These are phyloP conservation scores for Trichocladium antarcticum DNA, from an alignment of 495 filamentous ascomycete species.

Conservation along the genomic window DNA sequence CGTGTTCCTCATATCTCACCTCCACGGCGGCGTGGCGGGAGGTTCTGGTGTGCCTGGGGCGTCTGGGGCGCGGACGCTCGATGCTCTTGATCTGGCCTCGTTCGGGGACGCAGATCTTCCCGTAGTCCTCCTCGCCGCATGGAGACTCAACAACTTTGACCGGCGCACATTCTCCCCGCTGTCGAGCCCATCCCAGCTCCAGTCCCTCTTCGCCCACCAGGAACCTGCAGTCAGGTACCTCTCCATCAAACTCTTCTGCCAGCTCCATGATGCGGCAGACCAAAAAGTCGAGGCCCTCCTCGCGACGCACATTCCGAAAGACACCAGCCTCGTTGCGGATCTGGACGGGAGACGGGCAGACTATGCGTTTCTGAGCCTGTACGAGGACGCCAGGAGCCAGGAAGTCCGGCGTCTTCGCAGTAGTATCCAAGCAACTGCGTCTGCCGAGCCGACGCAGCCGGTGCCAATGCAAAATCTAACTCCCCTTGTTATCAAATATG, in stretches of 20 bases:
- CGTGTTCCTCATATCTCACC: slow-evolving; percentile 35
- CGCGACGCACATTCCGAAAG: slow-evolving; percentile 47
- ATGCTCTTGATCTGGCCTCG: slow-evolving; percentile 14
- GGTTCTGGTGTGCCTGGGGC: background rate
- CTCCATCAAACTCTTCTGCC: slow-evolving; percentile 64
- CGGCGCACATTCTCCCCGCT: slow-evolving; percentile 49
- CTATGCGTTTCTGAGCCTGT: slow-evolving; percentile 72
- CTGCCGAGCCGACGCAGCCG: slow-evolving; percentile 9
- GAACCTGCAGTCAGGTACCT: slow-evolving; percentile 60
- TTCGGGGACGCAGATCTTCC: slow-evolving; percentile 24
- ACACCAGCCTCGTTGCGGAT: slow-evolving; percentile 47
- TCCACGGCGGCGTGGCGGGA: slow-evolving; percentile 10
- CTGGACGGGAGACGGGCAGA: slow-evolving; percentile 73
- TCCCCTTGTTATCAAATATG: slow-evolving; percentile 38
- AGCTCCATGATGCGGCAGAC: slow-evolving; percentile 74
- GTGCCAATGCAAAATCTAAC: slow-evolving; percentile 29
- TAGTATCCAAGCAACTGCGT: slow-evolving; percentile 25
- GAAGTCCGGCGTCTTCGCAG: slow-evolving; percentile 31
- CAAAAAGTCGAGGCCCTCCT: slow-evolving; percentile 60
- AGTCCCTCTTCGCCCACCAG: slow-evolving; percentile 53
- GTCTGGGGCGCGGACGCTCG: background rate
- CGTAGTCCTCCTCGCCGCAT: slow-evolving; percentile 53
- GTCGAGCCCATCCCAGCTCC: slow-evolving; percentile 54
- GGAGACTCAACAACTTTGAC: slow-evolving; percentile 67
- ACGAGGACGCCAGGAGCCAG: slow-evolving; percentile 53